Evolutionary conservation across 441 rosid genomes (phyloP).

Genomic region (Gossypium gossypioides): DNA sequence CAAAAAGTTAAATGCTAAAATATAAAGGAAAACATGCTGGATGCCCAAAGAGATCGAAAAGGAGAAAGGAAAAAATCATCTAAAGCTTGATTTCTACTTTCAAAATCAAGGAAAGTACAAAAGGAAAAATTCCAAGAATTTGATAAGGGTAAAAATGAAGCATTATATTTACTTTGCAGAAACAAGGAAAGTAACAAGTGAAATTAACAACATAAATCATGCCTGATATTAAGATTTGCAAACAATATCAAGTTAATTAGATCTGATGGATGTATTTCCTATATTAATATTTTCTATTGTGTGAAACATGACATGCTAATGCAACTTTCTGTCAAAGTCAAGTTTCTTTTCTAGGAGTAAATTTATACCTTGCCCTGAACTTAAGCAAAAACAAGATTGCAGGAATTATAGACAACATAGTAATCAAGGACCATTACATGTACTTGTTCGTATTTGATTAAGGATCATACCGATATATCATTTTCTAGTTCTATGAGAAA

Average conservation of each 20-base stretch:
- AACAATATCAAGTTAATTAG: background rate
- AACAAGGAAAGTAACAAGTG: background rate
- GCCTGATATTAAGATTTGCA: background rate
- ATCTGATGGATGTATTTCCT: background rate
- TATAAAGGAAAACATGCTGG: background rate
- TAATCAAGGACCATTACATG: conserved; percentile 1
- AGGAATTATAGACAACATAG: background rate
- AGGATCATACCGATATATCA: background rate
- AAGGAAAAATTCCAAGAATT: background rate
- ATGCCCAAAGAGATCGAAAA: background rate
- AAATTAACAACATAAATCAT: background rate
- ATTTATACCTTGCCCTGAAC: background rate
- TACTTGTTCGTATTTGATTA: background rate
- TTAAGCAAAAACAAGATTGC: background rate
- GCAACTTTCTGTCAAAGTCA: background rate
- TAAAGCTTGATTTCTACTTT: conserved; percentile 1
- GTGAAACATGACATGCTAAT: background rate
- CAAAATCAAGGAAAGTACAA: background rate
- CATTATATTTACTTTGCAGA: background rate
- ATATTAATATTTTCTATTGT: background rate
- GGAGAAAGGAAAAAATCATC: background rate
- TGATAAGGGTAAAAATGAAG: background rate
- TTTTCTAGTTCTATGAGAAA: background rate
- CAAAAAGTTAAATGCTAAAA: background rate
- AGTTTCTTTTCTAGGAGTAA: background rate